A percentile compares a stretch with the other conserved stretches of the same genome.
phyloP scores from a whole-genome alignment of 78 protist species.

The Salpingoeca rosetta region DNA sequence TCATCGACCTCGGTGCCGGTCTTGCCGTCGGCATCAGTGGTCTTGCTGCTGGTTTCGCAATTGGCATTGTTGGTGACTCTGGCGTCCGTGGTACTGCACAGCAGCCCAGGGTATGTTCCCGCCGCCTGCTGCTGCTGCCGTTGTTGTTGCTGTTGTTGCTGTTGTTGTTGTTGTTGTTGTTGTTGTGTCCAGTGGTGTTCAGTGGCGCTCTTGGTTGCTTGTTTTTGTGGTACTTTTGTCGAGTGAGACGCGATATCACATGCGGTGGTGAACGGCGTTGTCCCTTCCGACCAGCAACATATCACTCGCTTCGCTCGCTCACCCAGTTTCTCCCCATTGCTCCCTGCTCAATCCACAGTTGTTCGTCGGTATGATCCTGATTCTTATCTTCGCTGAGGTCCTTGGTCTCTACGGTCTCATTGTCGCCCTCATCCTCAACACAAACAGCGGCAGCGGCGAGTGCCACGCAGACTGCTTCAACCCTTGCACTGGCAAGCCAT shows the following conservation, averaged over 20 bases:
- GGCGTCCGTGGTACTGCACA: slow-evolving; percentile 81
- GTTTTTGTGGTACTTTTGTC: background rate
- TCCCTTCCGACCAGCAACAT: background rate
- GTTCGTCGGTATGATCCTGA: slow-evolving; percentile 83
- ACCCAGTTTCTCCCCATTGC: background rate
- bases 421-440: slow-evolving; percentile 53
- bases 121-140: no score
- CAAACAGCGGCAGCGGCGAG: slow-evolving; percentile 7
- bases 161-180: background rate
- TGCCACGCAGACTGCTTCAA: background rate
- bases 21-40: slow-evolving; percentile 90
- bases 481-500: background rate
- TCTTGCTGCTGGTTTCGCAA: slow-evolving; percentile 90
- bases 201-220: background rate
- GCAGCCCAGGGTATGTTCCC: slow-evolving; percentile 23
- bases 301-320: background rate
- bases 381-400: slow-evolving; percentile 91
- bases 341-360: slow-evolving; percentile 10
- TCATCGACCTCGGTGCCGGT: slow-evolving; percentile 87
- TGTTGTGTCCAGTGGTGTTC: no score
- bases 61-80: slow-evolving; percentile 91
- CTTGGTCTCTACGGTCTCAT: slow-evolving; percentile 91
- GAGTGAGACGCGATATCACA: no score
- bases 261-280: no score
- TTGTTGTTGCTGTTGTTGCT: no score